Evolutionary conservation across 495 filamentous ascomycete genomes (phyloP).

Genomic region (Penicillium coffeae): DNA sequence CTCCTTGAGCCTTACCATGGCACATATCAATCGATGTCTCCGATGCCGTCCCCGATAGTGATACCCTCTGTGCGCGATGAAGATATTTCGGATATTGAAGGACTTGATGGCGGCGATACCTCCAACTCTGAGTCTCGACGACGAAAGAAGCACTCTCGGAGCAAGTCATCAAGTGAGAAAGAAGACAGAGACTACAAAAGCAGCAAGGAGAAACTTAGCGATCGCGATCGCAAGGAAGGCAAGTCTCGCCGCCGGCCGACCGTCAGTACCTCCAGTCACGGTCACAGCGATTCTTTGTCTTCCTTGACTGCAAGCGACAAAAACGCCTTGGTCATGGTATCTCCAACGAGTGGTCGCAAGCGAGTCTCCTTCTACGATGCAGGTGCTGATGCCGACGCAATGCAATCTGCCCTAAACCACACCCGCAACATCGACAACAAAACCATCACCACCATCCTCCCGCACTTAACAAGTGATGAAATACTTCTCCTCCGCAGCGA

Average conservation of each 20-base stretch:
- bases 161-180: constrained; percentile 25
- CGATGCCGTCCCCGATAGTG: constrained; percentile 79
- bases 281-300: constrained; percentile 24
- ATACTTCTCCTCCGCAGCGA: constrained; percentile 76
- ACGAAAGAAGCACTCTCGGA: constrained; percentile 26
- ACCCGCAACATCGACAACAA: constrained; percentile 61
- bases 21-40: constrained; percentile 91
- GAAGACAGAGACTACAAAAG: constrained; percentile 10
- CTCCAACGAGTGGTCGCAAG: constrained; percentile 33
- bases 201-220: constrained; percentile 7
- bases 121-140: constrained; percentile 33
- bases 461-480: constrained; percentile 78
- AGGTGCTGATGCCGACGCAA: constrained; percentile 65
- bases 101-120: constrained; percentile 27
- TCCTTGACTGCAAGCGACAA: constrained; percentile 13
- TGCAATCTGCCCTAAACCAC: constrained; percentile 72
- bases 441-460: constrained; percentile 77
- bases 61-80: constrained; percentile 40
- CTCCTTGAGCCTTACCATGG: constrained; percentile 90
- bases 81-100: constrained; percentile 49
- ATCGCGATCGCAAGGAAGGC: constrained; percentile 25
- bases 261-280: constrained; percentile 11
- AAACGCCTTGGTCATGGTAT: constrained; percentile 25
- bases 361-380: constrained; percentile 70
- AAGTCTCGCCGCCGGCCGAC: constrained; percentile 28